Evolutionary conservation across 352 stramenopile species (phyloP).

Genomic region (Globisporangium paroecandrum): DNA sequence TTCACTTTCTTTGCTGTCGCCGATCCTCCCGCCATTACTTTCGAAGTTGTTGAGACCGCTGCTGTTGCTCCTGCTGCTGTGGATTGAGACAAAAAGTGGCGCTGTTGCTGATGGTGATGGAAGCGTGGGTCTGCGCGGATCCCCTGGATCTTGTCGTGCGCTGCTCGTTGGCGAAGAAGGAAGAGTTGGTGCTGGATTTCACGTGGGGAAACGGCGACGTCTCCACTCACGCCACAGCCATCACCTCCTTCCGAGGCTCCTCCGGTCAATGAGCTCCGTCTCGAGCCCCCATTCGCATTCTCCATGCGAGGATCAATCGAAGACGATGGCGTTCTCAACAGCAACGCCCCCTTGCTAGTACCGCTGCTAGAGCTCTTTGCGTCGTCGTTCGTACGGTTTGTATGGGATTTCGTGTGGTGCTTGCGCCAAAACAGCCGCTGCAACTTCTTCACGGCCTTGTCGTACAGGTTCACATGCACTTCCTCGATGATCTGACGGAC

Average conservation of each 20-base stretch:
- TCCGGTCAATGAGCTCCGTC: not conserved
- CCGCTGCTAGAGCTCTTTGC: not conserved
- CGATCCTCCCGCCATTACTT: no score
- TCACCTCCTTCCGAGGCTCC: not conserved
- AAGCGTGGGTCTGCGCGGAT: constrained; percentile 25
- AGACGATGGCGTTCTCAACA: not conserved
- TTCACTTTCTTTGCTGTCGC: constrained; percentile 16
- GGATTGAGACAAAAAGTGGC: not conserved
- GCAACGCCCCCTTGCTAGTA: not conserved
- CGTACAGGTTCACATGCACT: constrained; percentile 58
- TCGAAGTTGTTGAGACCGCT: not conserved
- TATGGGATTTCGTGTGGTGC: constrained; percentile 13
- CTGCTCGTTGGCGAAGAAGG: constrained; percentile 7
- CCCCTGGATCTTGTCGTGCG: constrained; percentile 21
- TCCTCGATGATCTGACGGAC: constrained; percentile 50
- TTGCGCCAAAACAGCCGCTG: constrained; percentile 63
- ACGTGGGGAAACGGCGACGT: not conserved
- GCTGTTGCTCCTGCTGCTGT: not conserved
- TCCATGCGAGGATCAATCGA: not conserved
- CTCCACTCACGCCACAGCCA: not conserved
- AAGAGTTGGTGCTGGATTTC: constrained; percentile 15
- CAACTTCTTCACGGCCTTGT: constrained; percentile 49
- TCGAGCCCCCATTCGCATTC: not conserved
- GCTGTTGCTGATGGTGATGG: not conserved
- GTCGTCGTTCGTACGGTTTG: not conserved